A percentile compares a stretch with the other conserved stretches of the same genome.
Evolutionary conservation across 2,329 filamentous ascomycete genomes (phyloP).

Genomic region (Chrysoporthe austroafricana): DNA sequence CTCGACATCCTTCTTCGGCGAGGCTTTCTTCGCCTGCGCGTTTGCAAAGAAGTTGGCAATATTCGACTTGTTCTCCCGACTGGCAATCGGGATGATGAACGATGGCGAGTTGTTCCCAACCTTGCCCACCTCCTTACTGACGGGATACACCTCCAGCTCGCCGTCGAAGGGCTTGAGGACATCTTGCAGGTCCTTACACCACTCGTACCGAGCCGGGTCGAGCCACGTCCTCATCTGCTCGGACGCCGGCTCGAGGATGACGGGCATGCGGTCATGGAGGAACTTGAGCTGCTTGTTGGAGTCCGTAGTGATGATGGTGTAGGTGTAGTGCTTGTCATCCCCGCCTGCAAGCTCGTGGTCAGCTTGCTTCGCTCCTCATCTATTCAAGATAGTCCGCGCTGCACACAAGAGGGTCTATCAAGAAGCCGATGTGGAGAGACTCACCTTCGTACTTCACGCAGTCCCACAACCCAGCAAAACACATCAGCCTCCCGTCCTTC

Average conservation of each 20-base stretch:
- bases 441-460: constrained; percentile 78
- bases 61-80: constrained; percentile 86
- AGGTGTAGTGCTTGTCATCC: constrained; percentile 78
- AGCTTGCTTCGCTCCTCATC: background rate
- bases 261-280: constrained; percentile 94
- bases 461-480: constrained; percentile 91
- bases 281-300: constrained; percentile 83
- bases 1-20: constrained; percentile 41
- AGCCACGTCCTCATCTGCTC: constrained; percentile 75
- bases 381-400: background rate
- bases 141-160: constrained; percentile 82
- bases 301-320: constrained; percentile 90
- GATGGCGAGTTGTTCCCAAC: constrained; percentile 87
- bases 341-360: constrained; percentile 44
- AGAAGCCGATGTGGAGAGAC: constrained; percentile 8
- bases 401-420: background rate
- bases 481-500: constrained; percentile 83
- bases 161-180: constrained; percentile 80
- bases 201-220: constrained; percentile 71
- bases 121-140: constrained; percentile 88
- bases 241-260: constrained; percentile 79
- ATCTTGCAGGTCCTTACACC: constrained; percentile 77
- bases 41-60: constrained; percentile 92
- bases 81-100: constrained; percentile 82
- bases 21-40: constrained; percentile 48